Conservation (phyloP, 257 asterid genomes). For the Prunella vulgaris region DNA sequence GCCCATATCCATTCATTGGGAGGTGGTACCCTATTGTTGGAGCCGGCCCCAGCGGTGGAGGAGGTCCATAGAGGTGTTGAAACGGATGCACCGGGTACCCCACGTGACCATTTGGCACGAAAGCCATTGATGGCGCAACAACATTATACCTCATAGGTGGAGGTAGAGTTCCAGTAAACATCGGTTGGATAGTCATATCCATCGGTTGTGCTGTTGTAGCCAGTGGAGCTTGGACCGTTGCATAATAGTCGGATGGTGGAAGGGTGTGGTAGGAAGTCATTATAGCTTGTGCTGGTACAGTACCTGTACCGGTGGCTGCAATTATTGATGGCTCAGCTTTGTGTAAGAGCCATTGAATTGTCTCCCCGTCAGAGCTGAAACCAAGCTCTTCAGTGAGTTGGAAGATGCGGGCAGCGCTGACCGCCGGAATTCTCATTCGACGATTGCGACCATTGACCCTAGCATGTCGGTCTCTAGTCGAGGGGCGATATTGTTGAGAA, state of each 20-base stretch:
- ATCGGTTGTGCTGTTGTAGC: background rate
- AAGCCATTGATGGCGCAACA: background rate
- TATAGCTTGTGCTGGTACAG: conserved; percentile 19
- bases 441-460: conserved; percentile 36
- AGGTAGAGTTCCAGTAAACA: background rate
- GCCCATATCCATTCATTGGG: conserved; percentile 19
- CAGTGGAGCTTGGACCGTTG: conserved; percentile 17
- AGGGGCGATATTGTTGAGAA: background rate
- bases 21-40: conserved; percentile 19
- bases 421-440: conserved; percentile 26
- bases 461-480: conserved; percentile 20
- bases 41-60: background rate
- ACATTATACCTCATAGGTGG: background rate
- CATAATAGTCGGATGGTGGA: conserved; percentile 13
- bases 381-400: conserved; percentile 32
- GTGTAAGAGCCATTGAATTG: conserved; percentile 36
- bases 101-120: background rate
- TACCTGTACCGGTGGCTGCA: conserved; percentile 30
- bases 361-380: conserved; percentile 31
- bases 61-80: background rate
- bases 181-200: background rate
- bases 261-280: conserved; percentile 23
- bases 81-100: background rate
- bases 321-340: conserved; percentile 32
- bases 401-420: conserved; percentile 29